phyloP scores from a whole-genome alignment of 2,329 filamentous ascomycete genomes.

The Botrytis porri region DNA sequence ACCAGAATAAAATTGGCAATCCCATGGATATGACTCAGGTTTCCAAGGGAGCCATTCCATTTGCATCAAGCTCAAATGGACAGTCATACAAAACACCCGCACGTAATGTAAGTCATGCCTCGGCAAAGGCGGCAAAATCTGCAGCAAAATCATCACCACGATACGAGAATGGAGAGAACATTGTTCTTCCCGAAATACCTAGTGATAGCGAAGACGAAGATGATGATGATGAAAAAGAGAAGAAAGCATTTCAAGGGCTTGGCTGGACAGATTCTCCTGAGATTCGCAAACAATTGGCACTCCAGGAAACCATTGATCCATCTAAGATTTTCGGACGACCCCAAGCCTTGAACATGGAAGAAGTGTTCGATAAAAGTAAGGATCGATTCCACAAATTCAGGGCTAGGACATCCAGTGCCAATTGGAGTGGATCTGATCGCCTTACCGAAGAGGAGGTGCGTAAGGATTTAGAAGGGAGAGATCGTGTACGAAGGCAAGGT shows the following conservation, averaged over 20 bases:
- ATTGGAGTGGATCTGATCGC: conserved; percentile 80
- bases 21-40: conserved; percentile 84
- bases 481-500: conserved; percentile 76
- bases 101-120: conserved; percentile 46
- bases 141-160: conserved; percentile 69
- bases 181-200: conserved; percentile 90
- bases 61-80: conserved; percentile 64
- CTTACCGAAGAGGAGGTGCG: conserved; percentile 85
- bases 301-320: conserved; percentile 83
- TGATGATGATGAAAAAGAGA: conserved; percentile 50
- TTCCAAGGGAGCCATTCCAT: conserved; percentile 84
- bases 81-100: conserved; percentile 67
- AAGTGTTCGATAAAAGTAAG: conserved; percentile 89
- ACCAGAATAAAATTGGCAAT: conserved; percentile 62
- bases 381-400: conserved; percentile 85
- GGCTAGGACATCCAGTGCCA: conserved; percentile 86
- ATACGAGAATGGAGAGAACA: conserved; percentile 84
- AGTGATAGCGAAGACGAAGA: conserved; percentile 92
- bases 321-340: conserved; percentile 86
- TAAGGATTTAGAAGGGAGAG: conserved; percentile 74
- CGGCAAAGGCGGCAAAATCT: conserved; percentile 58
- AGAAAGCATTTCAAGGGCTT: conserved; percentile 59
- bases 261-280: conserved; percentile 89
- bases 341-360: conserved; percentile 86
- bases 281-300: conserved; percentile 68